Evolutionary conservation across 257 asterid genomes (phyloP).

Genomic region (Verbascum thapsus): DNA sequence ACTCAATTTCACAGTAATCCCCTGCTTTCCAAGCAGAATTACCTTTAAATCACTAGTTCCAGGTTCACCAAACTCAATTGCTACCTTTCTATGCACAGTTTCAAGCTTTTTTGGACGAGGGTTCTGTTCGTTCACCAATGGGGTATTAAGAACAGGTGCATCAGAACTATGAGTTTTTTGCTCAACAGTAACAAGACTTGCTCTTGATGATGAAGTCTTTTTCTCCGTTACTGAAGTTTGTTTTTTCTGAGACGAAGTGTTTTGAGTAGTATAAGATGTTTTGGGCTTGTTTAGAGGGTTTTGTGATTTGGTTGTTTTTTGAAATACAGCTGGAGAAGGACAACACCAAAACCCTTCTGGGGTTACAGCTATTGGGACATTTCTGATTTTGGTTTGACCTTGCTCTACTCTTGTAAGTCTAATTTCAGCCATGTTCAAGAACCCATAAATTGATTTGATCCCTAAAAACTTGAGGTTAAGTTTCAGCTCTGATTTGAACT

Average conservation of each 20-base stretch:
- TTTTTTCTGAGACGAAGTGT: constrained; percentile 43
- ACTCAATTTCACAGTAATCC: constrained; percentile 79
- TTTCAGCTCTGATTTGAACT: constrained; percentile 31
- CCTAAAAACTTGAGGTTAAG: neutral
- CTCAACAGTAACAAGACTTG: constrained; percentile 39
- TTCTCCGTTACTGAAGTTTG: constrained; percentile 51
- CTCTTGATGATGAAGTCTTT: constrained; percentile 43
- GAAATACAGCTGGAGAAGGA: constrained; percentile 88
- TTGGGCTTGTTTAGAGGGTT: constrained; percentile 61
- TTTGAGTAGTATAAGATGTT: constrained; percentile 41
- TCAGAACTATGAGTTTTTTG: constrained; percentile 45
- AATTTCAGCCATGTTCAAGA: constrained; percentile 59
- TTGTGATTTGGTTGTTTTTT: constrained; percentile 58
- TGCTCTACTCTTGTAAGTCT: constrained; percentile 68
- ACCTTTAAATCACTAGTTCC: constrained; percentile 86
- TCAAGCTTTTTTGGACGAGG: constrained; percentile 54
- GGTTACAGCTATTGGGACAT: constrained; percentile 93
- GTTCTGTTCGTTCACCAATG: constrained; percentile 44
- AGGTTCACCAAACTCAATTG: constrained; percentile 91
- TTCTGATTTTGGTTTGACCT: constrained; percentile 68
- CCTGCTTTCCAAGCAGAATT: constrained; percentile 76
- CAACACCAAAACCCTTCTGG: constrained; percentile 99
- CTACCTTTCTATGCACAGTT: constrained; percentile 64
- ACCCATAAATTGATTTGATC: neutral
- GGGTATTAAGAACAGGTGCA: constrained; percentile 37